Conservation (phyloP, 305 asterid genomes). For the Lippia alba region DNA sequence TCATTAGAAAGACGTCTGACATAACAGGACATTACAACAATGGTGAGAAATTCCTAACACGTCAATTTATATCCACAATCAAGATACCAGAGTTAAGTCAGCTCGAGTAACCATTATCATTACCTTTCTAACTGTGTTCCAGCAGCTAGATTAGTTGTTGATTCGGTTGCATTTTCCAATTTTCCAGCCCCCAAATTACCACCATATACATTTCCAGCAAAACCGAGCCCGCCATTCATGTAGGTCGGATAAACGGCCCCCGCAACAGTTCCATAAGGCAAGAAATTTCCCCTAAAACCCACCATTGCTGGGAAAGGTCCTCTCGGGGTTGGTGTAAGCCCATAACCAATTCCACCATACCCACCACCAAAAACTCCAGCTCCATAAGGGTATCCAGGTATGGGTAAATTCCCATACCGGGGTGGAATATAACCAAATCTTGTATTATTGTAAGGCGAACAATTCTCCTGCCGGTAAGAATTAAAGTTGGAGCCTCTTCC, state of each 20-base stretch:
- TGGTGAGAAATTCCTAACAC: constrained; percentile 43
- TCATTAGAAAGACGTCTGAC: constrained; percentile 43
- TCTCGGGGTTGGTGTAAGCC: constrained; percentile 56
- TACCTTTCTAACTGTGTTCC: constrained; percentile 41
- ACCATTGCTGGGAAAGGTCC: constrained; percentile 53
- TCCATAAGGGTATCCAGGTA: constrained; percentile 65
- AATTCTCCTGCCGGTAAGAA: constrained; percentile 49
- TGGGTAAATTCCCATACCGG: constrained; percentile 53
- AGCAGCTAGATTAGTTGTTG: constrained; percentile 43
- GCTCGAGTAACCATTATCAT: constrained; percentile 45
- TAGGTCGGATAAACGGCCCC: constrained; percentile 55
- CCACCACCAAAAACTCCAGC: constrained; percentile 54
- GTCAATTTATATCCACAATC: constrained; percentile 54
- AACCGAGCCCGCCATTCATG: constrained; percentile 50
- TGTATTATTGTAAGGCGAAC: constrained; percentile 46
- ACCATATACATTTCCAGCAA: constrained; percentile 48
- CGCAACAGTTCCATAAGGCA: constrained; percentile 54
- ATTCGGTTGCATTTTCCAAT: constrained; percentile 39
- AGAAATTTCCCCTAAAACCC: constrained; percentile 54
- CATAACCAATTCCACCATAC: constrained; percentile 64
- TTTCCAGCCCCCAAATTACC: constrained; percentile 47
- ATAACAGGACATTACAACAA: constrained; percentile 36
- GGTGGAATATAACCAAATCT: constrained; percentile 59
- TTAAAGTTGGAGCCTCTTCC: constrained; percentile 52
- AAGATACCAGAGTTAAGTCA: constrained; percentile 43